Base-by-base conservation (phyloP, 108 stramenopile genomes). In the Cyclotella choctawhatcheeana region DNA sequence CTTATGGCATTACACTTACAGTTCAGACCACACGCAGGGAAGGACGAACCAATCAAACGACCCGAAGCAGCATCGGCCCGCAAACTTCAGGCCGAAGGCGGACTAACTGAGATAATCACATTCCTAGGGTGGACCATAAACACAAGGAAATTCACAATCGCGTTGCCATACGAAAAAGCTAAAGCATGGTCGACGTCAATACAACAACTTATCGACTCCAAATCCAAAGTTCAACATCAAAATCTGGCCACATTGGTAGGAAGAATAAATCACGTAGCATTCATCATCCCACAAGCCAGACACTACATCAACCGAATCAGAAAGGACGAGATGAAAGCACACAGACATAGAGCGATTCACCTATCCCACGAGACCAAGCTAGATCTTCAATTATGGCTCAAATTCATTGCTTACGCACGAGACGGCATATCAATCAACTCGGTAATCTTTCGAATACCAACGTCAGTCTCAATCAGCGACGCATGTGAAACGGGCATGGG, bases 41-140 rank as follows among this genome's bases (percentile, higher is more conserved):
- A 71, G 5, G 5, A 44, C 2, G 69, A 71, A 30, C 69, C 69
- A 6, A 62, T 71, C 14, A n/a, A 6, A 2, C 24, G 61, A 31
- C 60, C 69, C 5, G 22, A 71, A 21, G 31, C 29, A 8, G 61
- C 61, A 0, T 71, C 69, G 20, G 27, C 20, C 3, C 31, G 69
- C 13, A 71, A 71, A 71, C 60, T 71, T 3, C 8, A 44, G 7
- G 69, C 44, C 0, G 58, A 71, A n/a, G 69, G 69, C 8, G 44
- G 58, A 2, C 34, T 71, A 0, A 35, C 37, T 12, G 69, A 71
- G 32, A 40, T 5, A 16, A 62, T 47, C 20, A 61, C 44, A 17
- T 71, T 62, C 37, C 69, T 63, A 8, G 58, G 69, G 1, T 71
- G 69, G 69, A n/a, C 44, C 34, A 63, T 71, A 14, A 71, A 71